Conservation (phyloP, 305 asterid species). For the Ilex paraguariensis region DNA sequence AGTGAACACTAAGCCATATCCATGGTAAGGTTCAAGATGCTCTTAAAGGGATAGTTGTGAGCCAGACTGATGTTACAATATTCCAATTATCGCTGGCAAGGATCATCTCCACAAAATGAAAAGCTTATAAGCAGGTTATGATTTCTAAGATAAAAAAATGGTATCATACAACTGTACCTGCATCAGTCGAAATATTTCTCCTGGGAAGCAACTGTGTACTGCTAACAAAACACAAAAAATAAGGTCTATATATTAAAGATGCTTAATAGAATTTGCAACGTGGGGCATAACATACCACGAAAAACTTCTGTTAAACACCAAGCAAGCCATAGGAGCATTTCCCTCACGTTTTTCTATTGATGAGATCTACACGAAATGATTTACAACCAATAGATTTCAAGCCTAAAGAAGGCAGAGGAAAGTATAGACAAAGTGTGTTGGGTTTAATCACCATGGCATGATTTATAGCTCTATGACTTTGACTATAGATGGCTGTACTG, state of each 20-base stretch:
- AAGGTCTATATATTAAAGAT: background rate
- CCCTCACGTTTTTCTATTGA: conserved; percentile 32
- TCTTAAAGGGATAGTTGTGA: background rate
- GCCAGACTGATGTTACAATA: background rate
- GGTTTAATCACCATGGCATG: conserved; percentile 31
- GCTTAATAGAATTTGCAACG: background rate
- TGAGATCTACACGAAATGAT: conserved; percentile 38
- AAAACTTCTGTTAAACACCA: conserved; percentile 36
- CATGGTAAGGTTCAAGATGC: background rate
- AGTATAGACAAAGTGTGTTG: background rate
- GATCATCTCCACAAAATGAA: background rate
- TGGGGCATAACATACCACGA: conserved; percentile 21
- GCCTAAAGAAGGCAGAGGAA: conserved; percentile 1
- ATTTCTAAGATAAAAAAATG: background rate
- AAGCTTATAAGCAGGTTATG: background rate
- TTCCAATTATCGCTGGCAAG: background rate
- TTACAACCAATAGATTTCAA: conserved; percentile 11
- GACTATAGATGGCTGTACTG: conserved; percentile 18
- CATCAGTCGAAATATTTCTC: conserved; percentile 60
- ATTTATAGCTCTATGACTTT: conserved; percentile 28
- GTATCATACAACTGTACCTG: conserved; percentile 42
- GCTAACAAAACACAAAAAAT: conserved; percentile 14
- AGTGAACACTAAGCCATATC: background rate
- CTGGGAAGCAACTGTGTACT: conserved; percentile 37
- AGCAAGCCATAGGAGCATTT: conserved; percentile 38